Evolutionary conservation across 495 filamentous ascomycete species (phyloP).

Genomic region (Aspergillus kassunensis): DNA sequence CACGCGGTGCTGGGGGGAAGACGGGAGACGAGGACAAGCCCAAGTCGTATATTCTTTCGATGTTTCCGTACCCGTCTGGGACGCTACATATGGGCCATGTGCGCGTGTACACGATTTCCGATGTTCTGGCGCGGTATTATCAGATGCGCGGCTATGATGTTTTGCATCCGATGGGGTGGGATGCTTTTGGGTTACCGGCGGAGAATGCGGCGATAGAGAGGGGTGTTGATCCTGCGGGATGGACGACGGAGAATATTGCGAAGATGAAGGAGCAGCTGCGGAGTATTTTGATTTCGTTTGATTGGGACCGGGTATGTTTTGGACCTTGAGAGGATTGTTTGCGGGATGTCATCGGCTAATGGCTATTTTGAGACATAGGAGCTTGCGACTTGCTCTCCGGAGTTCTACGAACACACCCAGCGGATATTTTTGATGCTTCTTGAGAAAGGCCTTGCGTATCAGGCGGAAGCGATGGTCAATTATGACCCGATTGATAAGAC

Average conservation of each 20-base stretch:
- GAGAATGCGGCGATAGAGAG: constrained; percentile 93
- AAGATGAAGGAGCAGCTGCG: constrained; percentile 80
- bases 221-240: constrained; percentile 69
- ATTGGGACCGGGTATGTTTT: constrained; percentile 70
- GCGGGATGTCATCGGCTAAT: constrained; percentile 5
- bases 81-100: constrained; percentile 87
- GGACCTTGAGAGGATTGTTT: not conserved
- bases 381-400: constrained; percentile 74
- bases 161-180: constrained; percentile 88
- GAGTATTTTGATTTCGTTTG: constrained; percentile 72
- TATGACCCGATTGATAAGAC: constrained; percentile 89
- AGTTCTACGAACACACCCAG: constrained; percentile 87
- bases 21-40: constrained; percentile 27
- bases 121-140: constrained; percentile 75
- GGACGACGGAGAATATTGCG: constrained; percentile 75
- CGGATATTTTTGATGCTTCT: constrained; percentile 73
- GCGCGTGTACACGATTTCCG: constrained; percentile 85
- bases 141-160: constrained; percentile 73
- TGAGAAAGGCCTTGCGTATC: constrained; percentile 70
- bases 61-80: constrained; percentile 93
- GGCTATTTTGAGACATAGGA: constrained; percentile 50
- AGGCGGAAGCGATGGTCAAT: constrained; percentile 75
- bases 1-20: not conserved
- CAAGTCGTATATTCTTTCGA: constrained; percentile 76
- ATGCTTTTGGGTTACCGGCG: constrained; percentile 85